Evolutionary conservation across 345 rosid genomes (phyloP).

Genomic region (Acer saccharum): DNA sequence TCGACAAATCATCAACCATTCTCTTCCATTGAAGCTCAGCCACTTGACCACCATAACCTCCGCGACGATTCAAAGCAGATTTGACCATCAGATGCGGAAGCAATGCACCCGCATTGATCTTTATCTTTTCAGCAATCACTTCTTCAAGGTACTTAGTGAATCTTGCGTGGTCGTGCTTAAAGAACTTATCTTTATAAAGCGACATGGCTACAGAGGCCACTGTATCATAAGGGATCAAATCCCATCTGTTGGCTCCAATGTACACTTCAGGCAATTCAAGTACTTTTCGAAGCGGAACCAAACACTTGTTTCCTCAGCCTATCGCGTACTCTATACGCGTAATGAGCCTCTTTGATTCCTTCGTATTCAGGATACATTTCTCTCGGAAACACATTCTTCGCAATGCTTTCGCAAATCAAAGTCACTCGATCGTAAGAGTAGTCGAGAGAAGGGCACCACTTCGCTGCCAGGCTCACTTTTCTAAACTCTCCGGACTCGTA

Average conservation of each 20-base stretch:
- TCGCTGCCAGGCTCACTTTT: slow-evolving; percentile 60
- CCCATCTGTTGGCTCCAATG: slow-evolving; percentile 53
- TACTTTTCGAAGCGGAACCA: slow-evolving; percentile 54
- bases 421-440: slow-evolving; percentile 54
- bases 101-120: slow-evolving; percentile 71
- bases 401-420: slow-evolving; percentile 62
- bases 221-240: slow-evolving; percentile 45
- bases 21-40: slow-evolving; percentile 64
- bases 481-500: slow-evolving; percentile 27
- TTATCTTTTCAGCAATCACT: no score
- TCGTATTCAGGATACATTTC: slow-evolving; percentile 50
- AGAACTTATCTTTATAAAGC: slow-evolving; percentile 56
- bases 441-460: slow-evolving; percentile 72
- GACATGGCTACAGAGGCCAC: slow-evolving; percentile 71
- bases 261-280: slow-evolving; percentile 67
- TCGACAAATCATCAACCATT: slow-evolving; percentile 52
- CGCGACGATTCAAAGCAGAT: no score
- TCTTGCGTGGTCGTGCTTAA: slow-evolving; percentile 47
- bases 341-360: slow-evolving; percentile 64
- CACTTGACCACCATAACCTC: slow-evolving; percentile 53
- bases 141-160: no score
- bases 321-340: slow-evolving; percentile 61
- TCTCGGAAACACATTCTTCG: slow-evolving; percentile 43
- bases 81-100: no score
- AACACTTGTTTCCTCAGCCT: slow-evolving; percentile 54